Conservation (phyloP, 2,329 filamentous ascomycete species). For the Hirsutella minnesotensis region DNA sequence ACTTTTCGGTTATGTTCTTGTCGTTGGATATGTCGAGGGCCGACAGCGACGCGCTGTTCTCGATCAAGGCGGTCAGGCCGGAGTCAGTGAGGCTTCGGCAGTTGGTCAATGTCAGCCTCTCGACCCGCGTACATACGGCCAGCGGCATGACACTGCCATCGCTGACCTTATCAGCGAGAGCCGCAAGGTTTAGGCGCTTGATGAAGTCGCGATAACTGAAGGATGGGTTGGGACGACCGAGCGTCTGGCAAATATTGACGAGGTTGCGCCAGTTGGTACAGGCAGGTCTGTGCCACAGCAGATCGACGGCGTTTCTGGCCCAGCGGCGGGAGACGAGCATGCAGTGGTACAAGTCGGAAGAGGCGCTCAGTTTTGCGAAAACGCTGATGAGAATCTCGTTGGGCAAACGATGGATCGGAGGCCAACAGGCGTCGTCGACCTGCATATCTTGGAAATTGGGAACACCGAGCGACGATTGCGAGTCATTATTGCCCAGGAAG, state of each 20-base stretch:
- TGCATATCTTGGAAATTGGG: conserved; percentile 67
- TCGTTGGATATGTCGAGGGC: conserved; percentile 84
- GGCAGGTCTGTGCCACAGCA: conserved; percentile 87
- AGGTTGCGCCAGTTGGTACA: conserved; percentile 82
- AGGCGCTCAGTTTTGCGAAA: conserved; percentile 69
- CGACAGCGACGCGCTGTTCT: conserved; percentile 68
- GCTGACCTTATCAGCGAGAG: conserved; percentile 62
- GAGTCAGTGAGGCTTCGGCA: conserved; percentile 76
- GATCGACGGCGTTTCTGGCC: conserved; percentile 83
- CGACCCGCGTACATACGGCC: conserved; percentile 75
- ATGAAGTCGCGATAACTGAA: conserved; percentile 87
- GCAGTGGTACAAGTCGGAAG: conserved; percentile 70
- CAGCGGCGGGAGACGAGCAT: conserved; percentile 93
- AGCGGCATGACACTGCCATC: conserved; percentile 83
- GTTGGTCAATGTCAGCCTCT: conserved; percentile 84
- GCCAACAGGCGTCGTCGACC: conserved; percentile 54
- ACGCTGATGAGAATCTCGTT: conserved; percentile 92
- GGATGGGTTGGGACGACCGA: conserved; percentile 60
- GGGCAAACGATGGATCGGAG: conserved; percentile 76
- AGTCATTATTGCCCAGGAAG: conserved; percentile 81
- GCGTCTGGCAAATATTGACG: conserved; percentile 66
- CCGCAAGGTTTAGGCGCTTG: conserved; percentile 81
- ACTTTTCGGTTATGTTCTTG: conserved; percentile 72
- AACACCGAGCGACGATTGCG: conserved; percentile 78
- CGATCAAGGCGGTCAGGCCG: conserved; percentile 68